Evolutionary conservation across 768 basidiomycete species (phyloP).

Genomic region (Lentinula detonsa): DNA sequence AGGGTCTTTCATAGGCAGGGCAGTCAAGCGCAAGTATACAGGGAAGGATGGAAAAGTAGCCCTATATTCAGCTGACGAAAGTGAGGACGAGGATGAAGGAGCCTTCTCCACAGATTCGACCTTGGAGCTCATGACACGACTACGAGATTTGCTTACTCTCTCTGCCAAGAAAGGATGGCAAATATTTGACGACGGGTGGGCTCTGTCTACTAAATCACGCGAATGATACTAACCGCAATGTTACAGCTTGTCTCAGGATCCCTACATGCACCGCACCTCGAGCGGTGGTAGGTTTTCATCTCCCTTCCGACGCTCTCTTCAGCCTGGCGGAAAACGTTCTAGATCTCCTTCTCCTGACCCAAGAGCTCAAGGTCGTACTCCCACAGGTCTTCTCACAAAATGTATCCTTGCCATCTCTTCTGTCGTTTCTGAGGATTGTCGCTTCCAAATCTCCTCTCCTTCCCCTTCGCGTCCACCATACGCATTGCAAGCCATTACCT

Average conservation of each 20-base stretch:
- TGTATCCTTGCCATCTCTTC: conserved; percentile 60
- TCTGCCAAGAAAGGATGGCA: conserved; percentile 54
- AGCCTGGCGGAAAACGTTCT: conserved; percentile 35
- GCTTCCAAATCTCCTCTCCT: conserved; percentile 52
- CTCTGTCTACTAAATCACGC: background rate
- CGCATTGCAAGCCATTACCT: conserved; percentile 61
- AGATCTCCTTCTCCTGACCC: conserved; percentile 44
- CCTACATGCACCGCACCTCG: background rate
- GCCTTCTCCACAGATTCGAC: conserved; percentile 62
- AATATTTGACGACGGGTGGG: conserved; percentile 53
- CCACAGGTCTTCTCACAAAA: conserved; percentile 49
- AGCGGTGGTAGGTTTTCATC: conserved; percentile 24
- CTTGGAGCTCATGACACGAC: conserved; percentile 54
- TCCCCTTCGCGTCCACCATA: conserved; percentile 67
- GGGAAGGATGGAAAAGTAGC: conserved; percentile 6
- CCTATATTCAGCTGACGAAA: conserved; percentile 31
- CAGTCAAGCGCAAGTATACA: conserved; percentile 24
- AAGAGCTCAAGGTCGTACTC: conserved; percentile 18
- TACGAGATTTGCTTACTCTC: conserved; percentile 54
- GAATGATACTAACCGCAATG: background rate
- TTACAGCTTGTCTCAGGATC: background rate
- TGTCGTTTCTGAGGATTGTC: conserved; percentile 66
- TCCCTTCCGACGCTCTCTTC: conserved; percentile 40
- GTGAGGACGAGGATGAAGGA: conserved; percentile 39
- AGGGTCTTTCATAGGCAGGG: conserved; percentile 36